Evolutionary conservation across 768 basidiomycete species (phyloP).

Genomic region (Tylopilus cervinicoccineus): DNA sequence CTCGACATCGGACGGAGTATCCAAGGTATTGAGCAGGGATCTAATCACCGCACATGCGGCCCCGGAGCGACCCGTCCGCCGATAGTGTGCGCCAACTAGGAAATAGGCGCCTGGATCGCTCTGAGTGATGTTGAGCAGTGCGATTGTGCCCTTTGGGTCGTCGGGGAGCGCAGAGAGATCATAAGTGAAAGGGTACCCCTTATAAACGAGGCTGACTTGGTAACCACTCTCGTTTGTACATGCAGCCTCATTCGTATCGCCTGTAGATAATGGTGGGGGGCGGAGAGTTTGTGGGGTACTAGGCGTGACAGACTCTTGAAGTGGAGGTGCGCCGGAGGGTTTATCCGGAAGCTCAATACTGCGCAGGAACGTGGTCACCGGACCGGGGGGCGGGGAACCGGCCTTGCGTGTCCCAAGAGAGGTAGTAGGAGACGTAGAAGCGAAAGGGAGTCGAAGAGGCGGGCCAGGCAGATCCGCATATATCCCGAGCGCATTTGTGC

Average conservation of each 20-base stretch:
- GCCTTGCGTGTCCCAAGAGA: background rate
- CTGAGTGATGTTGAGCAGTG: slow-evolving; percentile 24
- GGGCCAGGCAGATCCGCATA: slow-evolving; percentile 11
- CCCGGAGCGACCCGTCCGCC: slow-evolving; percentile 30
- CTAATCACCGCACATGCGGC: slow-evolving; percentile 28
- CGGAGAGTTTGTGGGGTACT: slow-evolving; percentile 5
- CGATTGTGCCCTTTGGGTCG: slow-evolving; percentile 26
- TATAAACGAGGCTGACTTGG: slow-evolving; percentile 25
- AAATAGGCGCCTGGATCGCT: slow-evolving; percentile 32
- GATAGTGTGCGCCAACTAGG: slow-evolving; percentile 30
- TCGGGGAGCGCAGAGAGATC: slow-evolving; percentile 28
- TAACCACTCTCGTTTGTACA: slow-evolving; percentile 5
- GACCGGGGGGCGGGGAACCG: slow-evolving; percentile 10
- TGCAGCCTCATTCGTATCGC: background rate
- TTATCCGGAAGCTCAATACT: slow-evolving; percentile 23
- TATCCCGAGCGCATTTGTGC: slow-evolving; percentile 4
- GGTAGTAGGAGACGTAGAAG: slow-evolving; percentile 2
- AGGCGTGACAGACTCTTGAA: slow-evolving; percentile 10
- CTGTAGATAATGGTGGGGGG: slow-evolving; percentile 13
- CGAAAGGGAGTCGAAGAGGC: slow-evolving; percentile 14
- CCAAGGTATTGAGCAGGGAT: slow-evolving; percentile 20
- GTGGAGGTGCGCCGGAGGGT: slow-evolving; percentile 6
- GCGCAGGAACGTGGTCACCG: slow-evolving; percentile 25
- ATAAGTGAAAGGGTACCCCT: slow-evolving; percentile 27
- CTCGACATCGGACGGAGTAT: slow-evolving; percentile 6